These are phyloP conservation scores for Stipa capillata DNA, from an alignment of 176 grass and related monocot species.

Conservation along the genomic window DNA sequence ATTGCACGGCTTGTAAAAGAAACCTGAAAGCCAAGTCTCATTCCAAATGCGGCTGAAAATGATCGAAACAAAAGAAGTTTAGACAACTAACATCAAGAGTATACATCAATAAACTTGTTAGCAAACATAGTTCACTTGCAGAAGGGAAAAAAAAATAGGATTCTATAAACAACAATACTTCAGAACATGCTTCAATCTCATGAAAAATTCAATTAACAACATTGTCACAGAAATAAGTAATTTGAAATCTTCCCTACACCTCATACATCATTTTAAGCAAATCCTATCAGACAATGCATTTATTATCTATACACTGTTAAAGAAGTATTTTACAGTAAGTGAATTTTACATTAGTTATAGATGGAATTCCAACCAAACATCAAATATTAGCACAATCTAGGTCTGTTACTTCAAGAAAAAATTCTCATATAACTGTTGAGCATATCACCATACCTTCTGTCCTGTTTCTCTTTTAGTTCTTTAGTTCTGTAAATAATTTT, in stretches of 20 bases:
- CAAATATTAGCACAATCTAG: background rate
- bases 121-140: background rate
- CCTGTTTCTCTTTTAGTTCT: constrained; percentile 88
- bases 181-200: background rate
- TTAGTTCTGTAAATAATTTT: constrained; percentile 95
- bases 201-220: background rate
- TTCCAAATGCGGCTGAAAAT: constrained; percentile 95
- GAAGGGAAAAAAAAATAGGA: background rate
- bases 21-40: constrained; percentile 86
- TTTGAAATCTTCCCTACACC: background rate
- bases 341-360: background rate
- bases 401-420: background rate
- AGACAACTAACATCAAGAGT: background rate
- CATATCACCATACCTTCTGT: constrained; percentile 52
- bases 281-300: background rate
- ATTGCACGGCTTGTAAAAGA: constrained; percentile 99
- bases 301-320: background rate
- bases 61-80: background rate
- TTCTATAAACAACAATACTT: background rate
- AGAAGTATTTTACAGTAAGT: background rate
- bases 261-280: background rate
- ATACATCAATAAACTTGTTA: background rate
- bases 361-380: background rate
- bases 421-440: background rate
- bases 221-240: background rate